These are phyloP conservation scores for Dactylella cylindrospora DNA, from an alignment of 2,329 filamentous ascomycete genomes.

Conservation along the genomic window DNA sequence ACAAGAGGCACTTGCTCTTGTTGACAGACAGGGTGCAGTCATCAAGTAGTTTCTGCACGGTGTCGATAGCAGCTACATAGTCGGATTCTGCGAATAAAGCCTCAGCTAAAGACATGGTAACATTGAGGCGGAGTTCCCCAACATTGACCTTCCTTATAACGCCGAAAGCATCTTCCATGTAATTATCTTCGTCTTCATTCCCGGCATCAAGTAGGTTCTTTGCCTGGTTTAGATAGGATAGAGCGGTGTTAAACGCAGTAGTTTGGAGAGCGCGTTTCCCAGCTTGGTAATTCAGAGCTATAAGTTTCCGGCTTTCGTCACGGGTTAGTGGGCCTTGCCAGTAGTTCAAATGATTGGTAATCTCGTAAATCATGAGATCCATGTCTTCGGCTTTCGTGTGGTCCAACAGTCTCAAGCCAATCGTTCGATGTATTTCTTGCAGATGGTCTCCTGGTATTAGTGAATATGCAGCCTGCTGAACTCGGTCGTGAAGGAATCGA, in stretches of 20 bases:
- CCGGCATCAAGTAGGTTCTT: constrained; percentile 47
- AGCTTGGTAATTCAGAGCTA: constrained; percentile 47
- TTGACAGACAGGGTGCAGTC: constrained; percentile 47
- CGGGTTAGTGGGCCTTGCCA: constrained; percentile 47
- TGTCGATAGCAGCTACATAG: constrained; percentile 47
- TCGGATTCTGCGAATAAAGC: constrained; percentile 48
- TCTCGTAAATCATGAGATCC: constrained; percentile 49
- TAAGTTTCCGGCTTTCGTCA: constrained; percentile 46
- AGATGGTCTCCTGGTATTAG: constrained; percentile 47
- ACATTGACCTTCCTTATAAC: constrained; percentile 39
- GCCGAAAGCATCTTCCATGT: constrained; percentile 39
- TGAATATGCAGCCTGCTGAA: constrained; percentile 48
- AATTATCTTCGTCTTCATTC: constrained; percentile 45
- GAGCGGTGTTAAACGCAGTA: constrained; percentile 48
- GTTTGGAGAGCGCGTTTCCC: constrained; percentile 48
- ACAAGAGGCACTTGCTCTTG: constrained; percentile 48
- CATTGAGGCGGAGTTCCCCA: constrained; percentile 47
- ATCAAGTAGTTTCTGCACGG: constrained; percentile 47
- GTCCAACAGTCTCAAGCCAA: constrained; percentile 47
- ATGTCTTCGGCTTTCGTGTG: constrained; percentile 45
- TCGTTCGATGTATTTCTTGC: constrained; percentile 47
- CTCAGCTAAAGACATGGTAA: constrained; percentile 48
- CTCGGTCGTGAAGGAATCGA: constrained; percentile 49
- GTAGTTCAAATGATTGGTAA: constrained; percentile 49
- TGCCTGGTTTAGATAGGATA: constrained; percentile 47